Evolutionary conservation across 1,284 basidiomycete species (phyloP).

Genomic region (Hemileia vastatrix): DNA sequence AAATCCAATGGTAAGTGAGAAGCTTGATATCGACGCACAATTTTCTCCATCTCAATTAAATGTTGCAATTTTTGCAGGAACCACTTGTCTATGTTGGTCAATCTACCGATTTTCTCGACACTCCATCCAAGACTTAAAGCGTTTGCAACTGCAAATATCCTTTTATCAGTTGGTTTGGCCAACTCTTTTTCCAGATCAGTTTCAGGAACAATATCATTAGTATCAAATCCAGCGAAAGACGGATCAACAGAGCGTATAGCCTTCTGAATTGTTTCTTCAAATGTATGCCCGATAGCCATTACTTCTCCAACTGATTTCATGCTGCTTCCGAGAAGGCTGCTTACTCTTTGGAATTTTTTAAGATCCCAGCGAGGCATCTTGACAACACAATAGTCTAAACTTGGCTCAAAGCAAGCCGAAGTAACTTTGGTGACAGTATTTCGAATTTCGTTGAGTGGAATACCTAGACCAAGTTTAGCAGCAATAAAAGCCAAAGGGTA

Average conservation of each 20-base stretch:
- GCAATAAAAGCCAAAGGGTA: slow-evolving; percentile 98
- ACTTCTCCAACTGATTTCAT: slow-evolving; percentile 99
- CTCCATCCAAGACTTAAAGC: slow-evolving; percentile 82
- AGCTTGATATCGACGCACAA: slow-evolving; percentile 56
- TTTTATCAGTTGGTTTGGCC: slow-evolving; percentile 77
- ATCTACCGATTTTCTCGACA: slow-evolving; percentile 89
- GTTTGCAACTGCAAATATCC: slow-evolving; percentile 80
- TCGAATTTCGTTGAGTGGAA: slow-evolving; percentile 94
- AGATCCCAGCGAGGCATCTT: slow-evolving; percentile 99
- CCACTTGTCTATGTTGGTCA: slow-evolving; percentile 98
- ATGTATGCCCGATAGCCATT: slow-evolving; percentile 96
- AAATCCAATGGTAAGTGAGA: slow-evolving; percentile 58
- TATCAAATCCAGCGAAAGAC: slow-evolving; percentile 81
- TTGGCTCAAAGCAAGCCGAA: slow-evolving; percentile 94
- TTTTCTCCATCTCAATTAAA: slow-evolving; percentile 65
- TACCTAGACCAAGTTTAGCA: slow-evolving; percentile 90
- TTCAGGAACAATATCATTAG: slow-evolving; percentile 51
- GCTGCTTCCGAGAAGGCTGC: slow-evolving; percentile 72
- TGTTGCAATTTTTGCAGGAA: slow-evolving; percentile 82
- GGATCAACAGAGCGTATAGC: slow-evolving; percentile 95
- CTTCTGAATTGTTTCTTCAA: slow-evolving; percentile 97
- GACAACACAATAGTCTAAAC: slow-evolving; percentile 91
- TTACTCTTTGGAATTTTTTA: slow-evolving; percentile 92
- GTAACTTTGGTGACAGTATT: slow-evolving; percentile 96
- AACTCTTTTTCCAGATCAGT: slow-evolving; percentile 77